Base-by-base conservation (phyloP, 192 early-diverging fungal genomes). In the Ramicandelaber brevisporus region DNA sequence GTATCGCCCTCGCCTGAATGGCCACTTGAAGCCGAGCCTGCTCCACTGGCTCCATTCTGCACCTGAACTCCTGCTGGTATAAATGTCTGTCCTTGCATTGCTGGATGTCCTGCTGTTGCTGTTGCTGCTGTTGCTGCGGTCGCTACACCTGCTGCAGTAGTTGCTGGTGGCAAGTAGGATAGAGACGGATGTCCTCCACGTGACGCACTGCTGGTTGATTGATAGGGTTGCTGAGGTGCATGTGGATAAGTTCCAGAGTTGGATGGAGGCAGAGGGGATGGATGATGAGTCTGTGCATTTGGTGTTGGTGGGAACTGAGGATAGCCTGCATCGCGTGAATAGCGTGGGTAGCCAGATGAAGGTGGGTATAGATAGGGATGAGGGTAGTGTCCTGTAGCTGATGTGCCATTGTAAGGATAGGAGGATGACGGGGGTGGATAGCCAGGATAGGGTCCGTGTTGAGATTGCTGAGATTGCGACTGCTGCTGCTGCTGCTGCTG, bases 321-420 rank as follows among this genome's bases (percentile, higher is more conserved):
- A 13, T 6, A 18, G 13, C 21, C 30, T 14, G 38, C 24, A n/a
- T 10, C 24, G 14, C 13, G 30, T 24, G 24, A 20, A 14, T 18
- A 26, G 38, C 26, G n/a, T 33, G 18, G n/a, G 18, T 28, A 25
- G 22, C 26, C 29, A 22, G 26, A 21, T 19, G 28, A 9, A 17
- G 3, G 37, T 26, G 4, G 32, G 39, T 32, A 51, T 45, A 27
- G 49, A 45, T 14, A 51, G 32, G 16, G 49, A 43, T 15, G 49
- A 42, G 9, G 49, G 49, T 15, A 41, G 37, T 14, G 31, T 29
- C 22, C 34, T 33, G 13, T 27, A 38, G 27, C 20, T 29, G 31
- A 11, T 31, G 23, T 17, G 26, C 21, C 13, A 20, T 1, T 17
- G 28, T 11, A 24, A 21, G 5, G 22, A n/a, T 29, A 17, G 38